Conservation (phyloP, 1,284 basidiomycete species). For the Sanguinoderma infundibulare region DNA sequence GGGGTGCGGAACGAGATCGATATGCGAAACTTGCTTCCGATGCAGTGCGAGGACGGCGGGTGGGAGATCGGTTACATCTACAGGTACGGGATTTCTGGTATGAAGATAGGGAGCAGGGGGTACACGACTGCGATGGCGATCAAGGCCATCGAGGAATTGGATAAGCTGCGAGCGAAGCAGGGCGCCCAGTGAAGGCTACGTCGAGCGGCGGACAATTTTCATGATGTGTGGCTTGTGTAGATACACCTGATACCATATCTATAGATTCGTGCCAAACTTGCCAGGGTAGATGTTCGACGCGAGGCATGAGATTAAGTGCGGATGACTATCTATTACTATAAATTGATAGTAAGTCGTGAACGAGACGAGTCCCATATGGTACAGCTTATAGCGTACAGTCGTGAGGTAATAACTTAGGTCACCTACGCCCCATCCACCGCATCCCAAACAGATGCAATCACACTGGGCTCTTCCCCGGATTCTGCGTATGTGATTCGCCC, state of each 20-base stretch:
- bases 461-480: background rate
- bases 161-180: slow-evolving; percentile 2
- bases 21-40: slow-evolving; percentile 40
- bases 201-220: no score
- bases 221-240: no score
- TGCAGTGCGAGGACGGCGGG: slow-evolving; percentile 47
- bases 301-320: no score
- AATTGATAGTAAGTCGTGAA: background rate
- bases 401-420: no score
- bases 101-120: slow-evolving; percentile 48
- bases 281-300: no score
- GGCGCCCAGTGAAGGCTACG: background rate
- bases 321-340: no score
- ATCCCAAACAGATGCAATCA: background rate
- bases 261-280: no score
- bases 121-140: slow-evolving; percentile 43
- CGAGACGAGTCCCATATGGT: no score
- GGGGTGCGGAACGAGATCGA: slow-evolving; percentile 39
- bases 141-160: slow-evolving; percentile 29
- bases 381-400: no score
- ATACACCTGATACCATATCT: no score
- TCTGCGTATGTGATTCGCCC: background rate
- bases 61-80: slow-evolving; percentile 50
- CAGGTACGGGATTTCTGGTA: slow-evolving; percentile 44
- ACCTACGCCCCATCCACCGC: background rate